These are phyloP conservation scores for Medakamo hakoo DNA, from an alignment of 139 green algal species.

Conservation along the genomic window DNA sequence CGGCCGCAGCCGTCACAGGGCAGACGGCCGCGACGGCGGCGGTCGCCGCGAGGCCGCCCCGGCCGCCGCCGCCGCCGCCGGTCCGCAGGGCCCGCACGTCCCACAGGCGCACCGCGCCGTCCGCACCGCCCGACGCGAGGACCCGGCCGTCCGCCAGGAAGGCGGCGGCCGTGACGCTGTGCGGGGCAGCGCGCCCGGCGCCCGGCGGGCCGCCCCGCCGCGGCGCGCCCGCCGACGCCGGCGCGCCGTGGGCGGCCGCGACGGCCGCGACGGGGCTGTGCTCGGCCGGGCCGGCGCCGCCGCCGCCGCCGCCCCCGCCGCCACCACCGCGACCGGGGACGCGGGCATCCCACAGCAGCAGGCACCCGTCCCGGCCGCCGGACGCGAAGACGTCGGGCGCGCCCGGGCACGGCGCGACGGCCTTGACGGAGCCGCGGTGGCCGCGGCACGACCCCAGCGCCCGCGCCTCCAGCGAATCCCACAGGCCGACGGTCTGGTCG, in stretches of 20 bases:
- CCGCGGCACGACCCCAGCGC: conserved; percentile 25
- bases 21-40: too few relatives aligned
- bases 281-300: neutral
- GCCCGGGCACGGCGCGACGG: conserved; percentile 17
- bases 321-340: neutral
- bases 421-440: conserved; percentile 56
- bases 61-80: too few relatives aligned
- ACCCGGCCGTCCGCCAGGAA: conserved; percentile 32
- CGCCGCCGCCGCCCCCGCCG: neutral
- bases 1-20: too few relatives aligned
- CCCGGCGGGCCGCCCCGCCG: neutral
- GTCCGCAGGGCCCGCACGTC: conserved; percentile 34
- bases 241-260: too few relatives aligned
- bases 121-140: conserved; percentile 32
- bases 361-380: conserved; percentile 41
- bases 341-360: conserved; percentile 59
- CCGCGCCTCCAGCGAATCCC: conserved; percentile 31
- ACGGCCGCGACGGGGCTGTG: conserved; percentile 6
- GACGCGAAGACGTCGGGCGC: conserved; percentile 46
- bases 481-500: conserved; percentile 46
- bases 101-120: conserved; percentile 55
- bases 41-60: too few relatives aligned
- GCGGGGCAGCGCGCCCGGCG: conserved; percentile 1
- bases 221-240: neutral
- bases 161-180: conserved; percentile 35